Evolutionary conservation across 371 early-diverging fungal species (phyloP).

Genomic region (Smittium mucronatum): DNA sequence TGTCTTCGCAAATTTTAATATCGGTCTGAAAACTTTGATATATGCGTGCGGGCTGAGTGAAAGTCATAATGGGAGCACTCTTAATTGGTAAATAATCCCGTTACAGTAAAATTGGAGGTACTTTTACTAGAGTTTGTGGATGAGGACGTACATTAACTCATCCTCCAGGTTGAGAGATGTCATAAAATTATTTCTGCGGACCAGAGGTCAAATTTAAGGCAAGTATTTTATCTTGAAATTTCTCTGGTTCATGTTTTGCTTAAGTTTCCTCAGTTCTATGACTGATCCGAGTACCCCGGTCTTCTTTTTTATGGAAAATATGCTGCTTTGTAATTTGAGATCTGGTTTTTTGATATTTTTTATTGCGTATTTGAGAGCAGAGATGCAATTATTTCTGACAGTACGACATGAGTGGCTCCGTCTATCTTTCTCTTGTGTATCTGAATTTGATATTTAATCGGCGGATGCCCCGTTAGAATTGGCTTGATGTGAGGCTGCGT

Average conservation of each 20-base stretch:
- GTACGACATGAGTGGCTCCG: not conserved
- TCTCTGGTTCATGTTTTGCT: constrained; percentile 23
- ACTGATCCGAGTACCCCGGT: constrained; percentile 15
- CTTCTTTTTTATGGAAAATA: not conserved
- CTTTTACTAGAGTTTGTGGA: constrained; percentile 18
- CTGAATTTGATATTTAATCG: not conserved
- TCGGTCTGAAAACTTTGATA: constrained; percentile 30
- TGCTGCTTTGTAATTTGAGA: not conserved
- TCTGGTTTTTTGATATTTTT: not conserved
- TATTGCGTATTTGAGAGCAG: not conserved
- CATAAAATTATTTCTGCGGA: constrained; percentile 23
- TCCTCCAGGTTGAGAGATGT: constrained; percentile 26
- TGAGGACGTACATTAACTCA: constrained; percentile 27
- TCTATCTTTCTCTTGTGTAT: not conserved
- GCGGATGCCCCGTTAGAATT: not conserved
- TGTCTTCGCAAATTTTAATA: constrained; percentile 22
- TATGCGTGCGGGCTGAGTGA: constrained; percentile 33
- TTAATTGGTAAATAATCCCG: constrained; percentile 33
- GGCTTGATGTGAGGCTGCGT: not conserved
- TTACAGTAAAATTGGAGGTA: constrained; percentile 37
- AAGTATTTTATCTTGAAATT: constrained; percentile 20
- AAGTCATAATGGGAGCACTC: constrained; percentile 34
- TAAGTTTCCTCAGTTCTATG: constrained; percentile 26
- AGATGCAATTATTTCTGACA: not conserved
- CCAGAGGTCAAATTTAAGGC: constrained; percentile 21